Conservation (phyloP, 352 stramenopile species). For the Phytopythium chamaehyphon region DNA sequence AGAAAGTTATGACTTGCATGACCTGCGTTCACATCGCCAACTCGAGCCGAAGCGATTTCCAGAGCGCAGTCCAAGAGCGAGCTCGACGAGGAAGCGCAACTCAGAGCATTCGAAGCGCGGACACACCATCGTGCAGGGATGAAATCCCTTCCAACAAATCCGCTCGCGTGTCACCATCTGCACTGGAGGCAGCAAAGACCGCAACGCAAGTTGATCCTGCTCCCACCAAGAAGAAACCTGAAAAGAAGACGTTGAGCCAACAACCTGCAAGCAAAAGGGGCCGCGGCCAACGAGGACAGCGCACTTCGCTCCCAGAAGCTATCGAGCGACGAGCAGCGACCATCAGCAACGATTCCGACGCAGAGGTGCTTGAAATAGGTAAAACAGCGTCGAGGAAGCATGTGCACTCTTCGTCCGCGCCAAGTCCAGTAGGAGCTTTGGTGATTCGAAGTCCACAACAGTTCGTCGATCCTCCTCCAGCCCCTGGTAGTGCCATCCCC, state of each 20-base stretch:
- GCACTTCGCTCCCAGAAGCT: background rate
- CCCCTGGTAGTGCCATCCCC: background rate
- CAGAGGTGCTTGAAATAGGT: no score
- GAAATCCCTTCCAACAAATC: no score
- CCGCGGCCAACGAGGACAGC: background rate
- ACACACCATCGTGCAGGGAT: no score
- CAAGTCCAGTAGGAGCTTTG: background rate
- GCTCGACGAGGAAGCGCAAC: background rate
- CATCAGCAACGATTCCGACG: background rate
- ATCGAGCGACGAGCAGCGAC: background rate
- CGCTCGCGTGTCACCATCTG: no score
- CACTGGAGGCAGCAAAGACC: no score
- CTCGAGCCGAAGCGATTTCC: constrained; percentile 5
- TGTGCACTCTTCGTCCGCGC: background rate
- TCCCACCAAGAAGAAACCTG: no score
- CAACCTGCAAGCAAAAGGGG: no score
- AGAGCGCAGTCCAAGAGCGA: background rate
- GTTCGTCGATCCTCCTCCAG: background rate
- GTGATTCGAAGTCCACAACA: no score
- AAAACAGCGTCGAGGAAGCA: background rate
- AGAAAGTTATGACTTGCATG: constrained; percentile 36
- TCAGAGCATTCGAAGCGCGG: background rate
- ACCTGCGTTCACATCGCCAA: constrained; percentile 37
- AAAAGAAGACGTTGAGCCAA: no score
- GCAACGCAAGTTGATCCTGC: no score